Evolutionary conservation across 2,329 filamentous ascomycete species (phyloP).

Genomic region (Massarina eburnea): DNA sequence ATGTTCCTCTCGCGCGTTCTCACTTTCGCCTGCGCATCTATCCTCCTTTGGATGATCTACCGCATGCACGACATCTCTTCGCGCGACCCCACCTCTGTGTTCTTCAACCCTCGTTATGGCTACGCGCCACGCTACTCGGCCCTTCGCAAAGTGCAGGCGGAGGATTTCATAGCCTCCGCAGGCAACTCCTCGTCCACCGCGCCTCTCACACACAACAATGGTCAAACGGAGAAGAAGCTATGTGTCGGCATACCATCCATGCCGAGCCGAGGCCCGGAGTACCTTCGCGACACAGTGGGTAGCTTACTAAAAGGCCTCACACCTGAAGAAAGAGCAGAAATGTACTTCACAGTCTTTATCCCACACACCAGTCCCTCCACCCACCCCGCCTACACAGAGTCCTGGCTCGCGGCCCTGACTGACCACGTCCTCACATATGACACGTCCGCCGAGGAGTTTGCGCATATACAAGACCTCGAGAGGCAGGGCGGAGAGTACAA

Average conservation of each 20-base stretch:
- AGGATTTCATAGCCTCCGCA: slow-evolving; percentile 25
- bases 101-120: slow-evolving; percentile 36
- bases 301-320: slow-evolving; percentile 48
- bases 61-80: slow-evolving; percentile 26
- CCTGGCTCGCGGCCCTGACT: slow-evolving; percentile 45
- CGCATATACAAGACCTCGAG: slow-evolving; percentile 39
- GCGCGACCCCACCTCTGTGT: slow-evolving; percentile 39
- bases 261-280: slow-evolving; percentile 43
- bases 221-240: slow-evolving; percentile 24
- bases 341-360: slow-evolving; percentile 49
- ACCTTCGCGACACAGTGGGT: slow-evolving; percentile 47
- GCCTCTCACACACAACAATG: slow-evolving; percentile 16
- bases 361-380: slow-evolving; percentile 45
- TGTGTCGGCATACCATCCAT: slow-evolving; percentile 51
- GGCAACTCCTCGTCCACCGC: slow-evolving; percentile 10
- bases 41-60: slow-evolving; percentile 23
- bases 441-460: slow-evolving; percentile 29
- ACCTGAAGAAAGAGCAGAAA: slow-evolving; percentile 43
- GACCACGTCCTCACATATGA: slow-evolving; percentile 49
- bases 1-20: slow-evolving; percentile 17
- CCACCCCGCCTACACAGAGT: slow-evolving; percentile 46
- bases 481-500: slow-evolving; percentile 28
- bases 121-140: slow-evolving; percentile 38
- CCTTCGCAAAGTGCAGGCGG: slow-evolving; percentile 32
- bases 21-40: slow-evolving; percentile 18